phyloP scores from a whole-genome alignment of 2,329 filamentous ascomycete genomes.

The Scedosporium aurantiacum region DNA sequence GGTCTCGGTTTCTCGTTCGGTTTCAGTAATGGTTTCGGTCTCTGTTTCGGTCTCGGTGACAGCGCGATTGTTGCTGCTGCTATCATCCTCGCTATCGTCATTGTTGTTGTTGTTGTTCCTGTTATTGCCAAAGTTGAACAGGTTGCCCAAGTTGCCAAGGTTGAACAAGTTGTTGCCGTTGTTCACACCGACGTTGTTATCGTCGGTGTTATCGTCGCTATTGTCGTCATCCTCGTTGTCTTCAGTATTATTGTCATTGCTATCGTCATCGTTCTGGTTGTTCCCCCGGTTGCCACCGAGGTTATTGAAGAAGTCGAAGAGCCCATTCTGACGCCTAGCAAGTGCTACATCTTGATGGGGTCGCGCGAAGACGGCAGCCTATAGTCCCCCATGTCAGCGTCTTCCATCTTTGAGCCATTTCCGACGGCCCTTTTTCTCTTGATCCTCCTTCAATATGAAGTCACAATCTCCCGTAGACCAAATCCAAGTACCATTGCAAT shows the following conservation, averaged over 20 bases:
- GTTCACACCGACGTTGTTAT: background rate
- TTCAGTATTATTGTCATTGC: background rate
- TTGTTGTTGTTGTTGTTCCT: conserved; percentile 2
- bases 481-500: background rate
- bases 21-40: conserved; percentile 3
- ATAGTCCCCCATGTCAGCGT: conserved; percentile 4
- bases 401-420: background rate
- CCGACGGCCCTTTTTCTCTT: background rate
- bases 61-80: background rate
- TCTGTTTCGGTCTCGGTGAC: background rate
- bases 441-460: background rate
- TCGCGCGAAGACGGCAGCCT: conserved; percentile 9
- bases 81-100: background rate
- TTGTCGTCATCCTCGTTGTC: background rate
- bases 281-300: conserved; percentile 8
- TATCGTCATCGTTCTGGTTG: conserved; percentile 3
- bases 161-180: background rate
- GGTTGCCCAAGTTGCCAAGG: conserved; percentile 4
- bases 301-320: conserved; percentile 5
- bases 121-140: background rate
- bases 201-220: background rate
- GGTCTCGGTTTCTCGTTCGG: background rate
- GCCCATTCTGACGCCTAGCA: conserved; percentile 2
- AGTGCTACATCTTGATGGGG: conserved; percentile 1
- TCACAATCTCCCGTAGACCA: background rate